A percentile compares a stretch with the other conserved stretches of the same genome.
Evolutionary conservation across 306 rosid species (phyloP).

Genomic region (Cicer chorassanicum): DNA sequence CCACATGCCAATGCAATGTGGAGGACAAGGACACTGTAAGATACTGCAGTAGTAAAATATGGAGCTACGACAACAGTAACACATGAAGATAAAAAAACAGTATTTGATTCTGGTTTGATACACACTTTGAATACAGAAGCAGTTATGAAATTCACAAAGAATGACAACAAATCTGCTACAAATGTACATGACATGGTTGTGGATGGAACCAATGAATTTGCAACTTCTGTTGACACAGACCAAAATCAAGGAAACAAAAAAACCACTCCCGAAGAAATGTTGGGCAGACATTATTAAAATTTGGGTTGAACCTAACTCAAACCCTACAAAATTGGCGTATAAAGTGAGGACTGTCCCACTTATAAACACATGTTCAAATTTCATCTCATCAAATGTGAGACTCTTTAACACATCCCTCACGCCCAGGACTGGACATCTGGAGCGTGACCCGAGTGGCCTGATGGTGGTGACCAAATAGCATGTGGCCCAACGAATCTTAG

Average conservation of each 20-base stretch:
- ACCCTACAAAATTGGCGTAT: no score
- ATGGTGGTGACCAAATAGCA: no score
- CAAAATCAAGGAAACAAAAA: constrained; percentile 37
- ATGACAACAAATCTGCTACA: constrained; percentile 40
- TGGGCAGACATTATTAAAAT: constrained; percentile 76
- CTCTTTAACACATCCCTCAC: no score
- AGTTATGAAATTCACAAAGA: constrained; percentile 33
- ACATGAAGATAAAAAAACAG: constrained; percentile 35
- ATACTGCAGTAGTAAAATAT: constrained; percentile 11
- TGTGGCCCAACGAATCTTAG: no score
- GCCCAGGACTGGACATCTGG: no score
- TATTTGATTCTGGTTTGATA: constrained; percentile 4
- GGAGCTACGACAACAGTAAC: constrained; percentile 18
- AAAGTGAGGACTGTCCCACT: no score
- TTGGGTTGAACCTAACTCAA: no score
- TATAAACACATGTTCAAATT: no score
- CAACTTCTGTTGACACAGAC: constrained; percentile 18
- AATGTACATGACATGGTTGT: constrained; percentile 12
- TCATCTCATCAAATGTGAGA: no score
- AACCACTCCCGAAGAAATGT: constrained; percentile 61
- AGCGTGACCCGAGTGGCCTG: no score
- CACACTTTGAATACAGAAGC: constrained; percentile 34
- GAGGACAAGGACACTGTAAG: constrained; percentile 42
- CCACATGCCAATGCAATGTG: constrained; percentile 39
- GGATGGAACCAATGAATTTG: constrained; percentile 36